Evolutionary conservation across 306 rosid species (phyloP).

Genomic region (Inga laurina): DNA sequence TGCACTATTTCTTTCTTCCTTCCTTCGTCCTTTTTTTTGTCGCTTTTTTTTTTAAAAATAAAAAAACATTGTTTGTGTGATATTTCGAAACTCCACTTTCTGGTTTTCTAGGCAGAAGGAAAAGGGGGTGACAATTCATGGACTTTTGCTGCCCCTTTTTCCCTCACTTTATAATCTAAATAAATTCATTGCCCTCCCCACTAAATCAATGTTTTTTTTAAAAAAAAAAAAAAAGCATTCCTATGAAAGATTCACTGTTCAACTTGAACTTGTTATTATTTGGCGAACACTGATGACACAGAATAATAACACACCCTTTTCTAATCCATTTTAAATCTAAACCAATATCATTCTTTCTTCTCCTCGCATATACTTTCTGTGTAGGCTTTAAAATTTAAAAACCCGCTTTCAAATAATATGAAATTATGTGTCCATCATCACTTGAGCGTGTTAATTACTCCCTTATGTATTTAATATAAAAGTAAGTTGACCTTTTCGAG

Average conservation of each 20-base stretch:
- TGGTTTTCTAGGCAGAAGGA: slow-evolving; percentile 12
- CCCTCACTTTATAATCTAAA: slow-evolving; percentile 4
- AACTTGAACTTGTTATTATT: background rate
- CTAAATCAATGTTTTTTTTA: background rate
- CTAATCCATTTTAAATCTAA: no score
- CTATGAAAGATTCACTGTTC: background rate
- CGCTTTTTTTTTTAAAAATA: background rate
- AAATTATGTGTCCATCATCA: background rate
- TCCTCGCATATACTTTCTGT: no score
- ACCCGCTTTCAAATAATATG: background rate
- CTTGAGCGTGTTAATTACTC: background rate
- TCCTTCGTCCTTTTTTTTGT: background rate
- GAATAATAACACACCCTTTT: background rate
- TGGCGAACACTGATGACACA: background rate
- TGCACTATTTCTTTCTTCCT: background rate
- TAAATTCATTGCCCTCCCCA: background rate
- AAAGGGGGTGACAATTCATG: background rate
- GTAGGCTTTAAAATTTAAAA: background rate
- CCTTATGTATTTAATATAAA: no score
- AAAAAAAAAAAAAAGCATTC: background rate
- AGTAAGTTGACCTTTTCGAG: no score
- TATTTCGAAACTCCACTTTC: background rate
- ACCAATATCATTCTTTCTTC: no score
- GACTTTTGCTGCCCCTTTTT: background rate
- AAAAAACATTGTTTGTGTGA: background rate